Base-by-base conservation (phyloP, 1,139 yeast genomes). In the Yamadazyma triangularis region DNA sequence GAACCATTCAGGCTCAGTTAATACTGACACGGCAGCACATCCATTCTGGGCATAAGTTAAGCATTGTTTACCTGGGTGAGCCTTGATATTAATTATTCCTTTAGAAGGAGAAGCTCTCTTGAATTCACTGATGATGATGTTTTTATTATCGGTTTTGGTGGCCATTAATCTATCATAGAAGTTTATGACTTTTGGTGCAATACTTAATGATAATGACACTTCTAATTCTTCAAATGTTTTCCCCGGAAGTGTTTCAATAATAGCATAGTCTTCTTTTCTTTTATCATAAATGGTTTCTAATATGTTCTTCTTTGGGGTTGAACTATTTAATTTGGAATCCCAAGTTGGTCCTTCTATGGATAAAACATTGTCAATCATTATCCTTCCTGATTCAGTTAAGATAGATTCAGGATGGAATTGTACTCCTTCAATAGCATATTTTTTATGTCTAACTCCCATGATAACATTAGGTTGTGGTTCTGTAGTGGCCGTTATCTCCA, bases 71-170 rank as follows among this genome's bases (percentile, higher is more conserved):
- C 93, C 87, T 1, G 97, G 94, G 47, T 86, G 85, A 2, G 88
- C 93, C 26, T 66, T 58, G 23, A 81, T 56, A 41, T 82, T 88
- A 41, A 91, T 91, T 35, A 79, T 74, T 10, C 98, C 98, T 59
- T 91, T 91, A 0, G 97, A 89, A n/a, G 98, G 98, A 4, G 96
- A 88, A 0, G 98, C 98, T 40, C 98, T 77, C 58, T 91, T 91
- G 45, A 93, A 79, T 58, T 91, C 98, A 19, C 96, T 86, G 44
- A 91, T 66, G 15, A 91, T 79, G 9, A 85, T 77, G 32, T 79
- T 73, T 30, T 68, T 58, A 7, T 58, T 52, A 4, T 52, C 41
- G 3, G 46, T 45, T 27, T 62, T 57, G 25, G 70, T 58, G 16
- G 54, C 46, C 26, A 40, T 41, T 27, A 91, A 63, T 38, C 88